These are phyloP conservation scores for Camellia sinensis DNA, from an alignment of 148 eudicot species.

Conservation along the genomic window DNA sequence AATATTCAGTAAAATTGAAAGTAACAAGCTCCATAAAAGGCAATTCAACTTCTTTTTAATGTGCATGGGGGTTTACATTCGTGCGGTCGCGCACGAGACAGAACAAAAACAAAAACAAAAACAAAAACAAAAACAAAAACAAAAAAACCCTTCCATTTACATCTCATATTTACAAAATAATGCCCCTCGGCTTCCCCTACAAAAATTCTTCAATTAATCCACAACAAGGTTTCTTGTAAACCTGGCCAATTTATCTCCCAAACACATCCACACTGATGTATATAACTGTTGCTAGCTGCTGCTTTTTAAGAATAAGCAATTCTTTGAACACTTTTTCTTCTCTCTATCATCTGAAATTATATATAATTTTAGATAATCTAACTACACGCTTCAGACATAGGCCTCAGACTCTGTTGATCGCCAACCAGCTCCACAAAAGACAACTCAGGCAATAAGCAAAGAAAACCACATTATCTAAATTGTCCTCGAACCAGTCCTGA, in stretches of 20 bases:
- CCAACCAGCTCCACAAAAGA: background rate
- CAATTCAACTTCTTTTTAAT: too few relatives aligned
- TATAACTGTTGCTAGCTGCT: background rate
- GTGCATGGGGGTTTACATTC: too few relatives aligned
- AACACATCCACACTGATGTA: background rate
- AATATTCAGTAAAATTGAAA: too few relatives aligned
- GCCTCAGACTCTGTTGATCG: background rate
- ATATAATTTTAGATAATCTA: background rate
- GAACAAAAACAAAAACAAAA: too few relatives aligned
- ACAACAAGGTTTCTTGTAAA: background rate
- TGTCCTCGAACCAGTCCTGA: constrained; percentile 28
- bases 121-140: background rate
- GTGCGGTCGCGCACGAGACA: too few relatives aligned
- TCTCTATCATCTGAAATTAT: background rate
- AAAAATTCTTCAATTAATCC: constrained; percentile 10
- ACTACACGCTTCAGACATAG: background rate
- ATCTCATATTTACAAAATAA: constrained; percentile 23
- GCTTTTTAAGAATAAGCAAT: background rate
- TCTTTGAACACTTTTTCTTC: background rate
- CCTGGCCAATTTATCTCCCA: constrained; percentile 4
- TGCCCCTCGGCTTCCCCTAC: constrained; percentile 21
- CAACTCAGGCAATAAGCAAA: background rate
- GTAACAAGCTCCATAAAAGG: too few relatives aligned
- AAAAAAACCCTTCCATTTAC: constrained; percentile 8
- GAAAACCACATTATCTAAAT: constrained; percentile 8